Evolutionary conservation across 1,139 yeast genomes (phyloP).

Genomic region (Nadsonia commutata): DNA sequence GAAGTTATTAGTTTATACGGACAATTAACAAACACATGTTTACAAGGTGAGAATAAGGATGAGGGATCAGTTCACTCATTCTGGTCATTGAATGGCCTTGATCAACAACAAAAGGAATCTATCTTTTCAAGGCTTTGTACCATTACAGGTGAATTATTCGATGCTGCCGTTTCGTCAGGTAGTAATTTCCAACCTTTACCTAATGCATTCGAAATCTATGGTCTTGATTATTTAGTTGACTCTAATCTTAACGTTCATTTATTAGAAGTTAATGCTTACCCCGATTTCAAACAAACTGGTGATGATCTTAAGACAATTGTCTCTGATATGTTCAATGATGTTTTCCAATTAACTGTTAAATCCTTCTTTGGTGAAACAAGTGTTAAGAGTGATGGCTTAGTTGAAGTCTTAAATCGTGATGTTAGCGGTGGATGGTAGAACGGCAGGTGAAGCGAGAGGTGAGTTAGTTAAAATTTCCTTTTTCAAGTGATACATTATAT

Average conservation of each 20-base stretch:
- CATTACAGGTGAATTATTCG: slow-evolving; percentile 57
- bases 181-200: slow-evolving; percentile 75
- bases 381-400: slow-evolving; percentile 15
- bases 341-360: slow-evolving; percentile 15
- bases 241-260: slow-evolving; percentile 39
- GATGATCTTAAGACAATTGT: slow-evolving; percentile 51
- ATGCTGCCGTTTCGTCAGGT: slow-evolving; percentile 70
- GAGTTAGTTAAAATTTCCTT: too few relatives aligned
- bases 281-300: slow-evolving; percentile 95
- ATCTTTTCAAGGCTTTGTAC: slow-evolving; percentile 43
- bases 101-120: slow-evolving; percentile 23
- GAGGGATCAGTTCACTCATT: slow-evolving; percentile 50
- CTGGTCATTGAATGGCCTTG: slow-evolving; percentile 39
- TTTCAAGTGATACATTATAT: too few relatives aligned
- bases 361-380: slow-evolving; percentile 15
- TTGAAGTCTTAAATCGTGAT: slow-evolving; percentile 27
- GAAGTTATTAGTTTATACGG: slow-evolving; percentile 35
- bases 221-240: slow-evolving; percentile 73
- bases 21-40: slow-evolving; percentile 86
- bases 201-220: slow-evolving; percentile 77
- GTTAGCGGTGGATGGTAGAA: slow-evolving; percentile 16
- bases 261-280: slow-evolving; percentile 83
- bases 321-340: slow-evolving; percentile 18
- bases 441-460: too few relatives aligned
- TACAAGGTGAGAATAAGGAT: slow-evolving; percentile 42